Base-by-base conservation (phyloP, 2,329 filamentous ascomycete genomes). In the Dryadomyces sulphureus region DNA sequence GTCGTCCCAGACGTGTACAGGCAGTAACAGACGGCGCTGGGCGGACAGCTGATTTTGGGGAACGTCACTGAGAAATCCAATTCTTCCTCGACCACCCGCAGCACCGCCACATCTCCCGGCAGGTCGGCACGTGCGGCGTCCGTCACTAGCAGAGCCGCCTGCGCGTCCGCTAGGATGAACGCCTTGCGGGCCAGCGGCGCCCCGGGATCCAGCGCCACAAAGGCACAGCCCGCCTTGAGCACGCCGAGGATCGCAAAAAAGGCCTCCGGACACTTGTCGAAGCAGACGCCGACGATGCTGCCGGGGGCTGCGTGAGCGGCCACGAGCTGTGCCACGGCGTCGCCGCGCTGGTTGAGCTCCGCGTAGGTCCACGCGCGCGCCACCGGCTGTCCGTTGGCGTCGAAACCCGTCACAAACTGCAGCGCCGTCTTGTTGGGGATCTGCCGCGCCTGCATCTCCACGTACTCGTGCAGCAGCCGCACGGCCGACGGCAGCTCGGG, bases 1-100 rank as follows among this genome's bases (percentile, higher is more conserved):
- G 87, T 94, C 0, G 87, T 93, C 4, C 87, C 86, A 4, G 84
- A 90, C 0, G 87, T 94, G 59, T 93, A 94, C 1, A 94, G 68
- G 48, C 85, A 90, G 58, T 93, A 94, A 54, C 81, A 87, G 0
- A 77, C 77, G 52, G 80, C 73, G 72, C 65, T 5, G 6, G 50
- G 49, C 1, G 45, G 25, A 30, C 7, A 30, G 12, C 25, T 7
- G 12, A 30, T 30, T 7, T 7, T 7, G 25, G 7, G 7, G 73
- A 61, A 2, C 24, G 12, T 24, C 35, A 14, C 34, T 30, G 7
- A 30, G 25, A 7, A n/a, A 7, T 30, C 7, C 12, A 30, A 12
- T 7, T 30, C 25, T 30, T 7, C 25, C 12, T 30, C 25, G 25
- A 7, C 25, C 7, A 43, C 30, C 2, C 46, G 51, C 1, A 72